A percentile compares a stretch with the other conserved stretches of the same genome.
Conservation (phyloP, 2,329 filamentous ascomycete genomes). For the Magnaporthales sp. region DNA sequence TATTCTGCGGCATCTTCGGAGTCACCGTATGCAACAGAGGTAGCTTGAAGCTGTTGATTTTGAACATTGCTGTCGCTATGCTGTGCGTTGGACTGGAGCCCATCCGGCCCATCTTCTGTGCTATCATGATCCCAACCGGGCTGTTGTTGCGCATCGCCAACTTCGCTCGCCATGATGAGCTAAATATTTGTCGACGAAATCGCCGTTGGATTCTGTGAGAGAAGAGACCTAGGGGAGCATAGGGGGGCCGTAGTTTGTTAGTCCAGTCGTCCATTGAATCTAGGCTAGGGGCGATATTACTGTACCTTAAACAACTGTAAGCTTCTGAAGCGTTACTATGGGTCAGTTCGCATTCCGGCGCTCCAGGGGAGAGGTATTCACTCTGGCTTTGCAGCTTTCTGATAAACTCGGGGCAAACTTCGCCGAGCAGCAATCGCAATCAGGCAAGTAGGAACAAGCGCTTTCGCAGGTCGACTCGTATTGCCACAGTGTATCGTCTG, state of each 20-base stretch:
- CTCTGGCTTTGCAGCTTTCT: background rate
- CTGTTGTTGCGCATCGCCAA: constrained; percentile 3
- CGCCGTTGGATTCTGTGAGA: background rate
- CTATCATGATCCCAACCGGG: constrained; percentile 9
- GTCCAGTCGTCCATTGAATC: background rate
- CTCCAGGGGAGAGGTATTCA: background rate
- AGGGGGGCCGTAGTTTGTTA: background rate
- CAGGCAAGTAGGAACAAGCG: background rate
- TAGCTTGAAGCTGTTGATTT: constrained; percentile 37
- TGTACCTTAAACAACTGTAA: background rate
- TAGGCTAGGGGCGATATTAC: background rate
- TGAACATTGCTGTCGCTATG: constrained; percentile 33
- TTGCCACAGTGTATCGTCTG: background rate
- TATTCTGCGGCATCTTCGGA: constrained; percentile 47
- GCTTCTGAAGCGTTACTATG: background rate
- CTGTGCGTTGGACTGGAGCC: constrained; percentile 20
- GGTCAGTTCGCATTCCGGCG: background rate
- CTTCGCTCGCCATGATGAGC: constrained; percentile 4
- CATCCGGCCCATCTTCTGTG: constrained; percentile 12
- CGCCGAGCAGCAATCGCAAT: background rate
- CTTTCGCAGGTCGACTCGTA: background rate
- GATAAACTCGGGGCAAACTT: background rate
- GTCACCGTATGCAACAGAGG: constrained; percentile 30
- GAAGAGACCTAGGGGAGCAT: background rate
- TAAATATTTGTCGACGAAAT: background rate